Percentiles rank a stretch among this genome's conserved stretches.
Conservation (phyloP, 2,329 filamentous ascomycete genomes). For the Penicillium psychrosexuale region DNA sequence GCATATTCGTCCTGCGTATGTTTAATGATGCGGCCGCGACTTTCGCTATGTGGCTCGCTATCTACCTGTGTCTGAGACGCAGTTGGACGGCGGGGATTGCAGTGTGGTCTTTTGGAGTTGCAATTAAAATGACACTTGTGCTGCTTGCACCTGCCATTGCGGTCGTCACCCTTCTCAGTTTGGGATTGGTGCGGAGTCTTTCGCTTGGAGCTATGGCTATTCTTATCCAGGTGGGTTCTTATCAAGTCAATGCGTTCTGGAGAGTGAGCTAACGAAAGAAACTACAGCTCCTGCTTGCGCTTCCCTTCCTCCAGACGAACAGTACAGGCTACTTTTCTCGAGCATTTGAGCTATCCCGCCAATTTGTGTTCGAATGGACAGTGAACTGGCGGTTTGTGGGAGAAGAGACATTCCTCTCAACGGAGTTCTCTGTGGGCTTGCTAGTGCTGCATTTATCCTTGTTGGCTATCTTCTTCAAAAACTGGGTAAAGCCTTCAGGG, state of each 20-base stretch:
- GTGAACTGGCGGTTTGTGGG: constrained; percentile 98
- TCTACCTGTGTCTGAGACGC: constrained; percentile 71
- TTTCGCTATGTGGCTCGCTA: constrained; percentile 76
- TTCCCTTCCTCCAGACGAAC: constrained; percentile 66
- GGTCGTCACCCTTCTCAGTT: constrained; percentile 68
- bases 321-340: constrained; percentile 69
- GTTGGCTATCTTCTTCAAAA: constrained; percentile 63
- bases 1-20: constrained; percentile 83
- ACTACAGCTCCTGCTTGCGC: constrained; percentile 51
- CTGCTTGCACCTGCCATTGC: constrained; percentile 78
- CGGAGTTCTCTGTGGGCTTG: constrained; percentile 64
- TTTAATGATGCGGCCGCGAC: constrained; percentile 95
- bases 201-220: constrained; percentile 68
- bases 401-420: constrained; percentile 73
- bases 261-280: neutral
- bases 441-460: constrained; percentile 63
- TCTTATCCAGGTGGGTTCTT: constrained; percentile 66
- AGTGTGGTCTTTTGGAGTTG: constrained; percentile 73
- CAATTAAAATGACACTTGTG: constrained; percentile 92
- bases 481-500: constrained; percentile 69
- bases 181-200: constrained; percentile 64
- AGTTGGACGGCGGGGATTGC: constrained; percentile 71
- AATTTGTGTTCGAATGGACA: constrained; percentile 97
- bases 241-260: neutral
- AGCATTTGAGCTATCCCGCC: constrained; percentile 85